Conservation (phyloP, 768 basidiomycete species). For the Cystobasidium ongulense region DNA sequence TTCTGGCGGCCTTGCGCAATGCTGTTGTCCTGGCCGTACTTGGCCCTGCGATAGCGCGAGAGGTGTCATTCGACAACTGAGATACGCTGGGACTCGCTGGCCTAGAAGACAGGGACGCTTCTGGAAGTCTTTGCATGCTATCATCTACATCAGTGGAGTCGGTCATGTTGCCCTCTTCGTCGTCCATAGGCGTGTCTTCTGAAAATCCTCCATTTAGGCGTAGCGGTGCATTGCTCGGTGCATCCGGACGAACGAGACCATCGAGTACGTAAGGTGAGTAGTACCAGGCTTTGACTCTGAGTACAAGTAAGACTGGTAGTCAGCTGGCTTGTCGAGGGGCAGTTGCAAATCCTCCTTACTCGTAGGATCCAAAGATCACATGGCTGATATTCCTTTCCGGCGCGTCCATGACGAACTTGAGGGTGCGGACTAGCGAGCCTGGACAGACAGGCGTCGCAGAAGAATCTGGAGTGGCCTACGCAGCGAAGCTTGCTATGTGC, state of each 20-base stretch:
- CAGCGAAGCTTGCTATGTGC: background rate
- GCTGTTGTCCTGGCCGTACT: background rate
- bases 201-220: constrained; percentile 13
- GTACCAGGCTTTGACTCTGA: constrained; percentile 27
- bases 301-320: background rate
- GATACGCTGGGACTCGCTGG: background rate
- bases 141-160: constrained; percentile 13
- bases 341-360: constrained; percentile 17
- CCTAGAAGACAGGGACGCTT: background rate
- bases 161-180: background rate
- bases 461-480: background rate
- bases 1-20: background rate
- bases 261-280: constrained; percentile 29
- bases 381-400: background rate
- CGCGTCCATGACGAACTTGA: background rate
- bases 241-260: constrained; percentile 14
- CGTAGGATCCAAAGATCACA: constrained; percentile 26
- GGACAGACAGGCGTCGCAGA: background rate
- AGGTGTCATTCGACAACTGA: background rate
- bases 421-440: too few species aligned
- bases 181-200: background rate
- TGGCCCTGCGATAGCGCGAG: background rate
- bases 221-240: background rate
- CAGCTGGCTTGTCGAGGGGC: background rate
- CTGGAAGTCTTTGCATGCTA: constrained; percentile 16